These are phyloP conservation scores for Ogataea minuta DNA, from an alignment of 805 yeast species.

Conservation along the genomic window DNA sequence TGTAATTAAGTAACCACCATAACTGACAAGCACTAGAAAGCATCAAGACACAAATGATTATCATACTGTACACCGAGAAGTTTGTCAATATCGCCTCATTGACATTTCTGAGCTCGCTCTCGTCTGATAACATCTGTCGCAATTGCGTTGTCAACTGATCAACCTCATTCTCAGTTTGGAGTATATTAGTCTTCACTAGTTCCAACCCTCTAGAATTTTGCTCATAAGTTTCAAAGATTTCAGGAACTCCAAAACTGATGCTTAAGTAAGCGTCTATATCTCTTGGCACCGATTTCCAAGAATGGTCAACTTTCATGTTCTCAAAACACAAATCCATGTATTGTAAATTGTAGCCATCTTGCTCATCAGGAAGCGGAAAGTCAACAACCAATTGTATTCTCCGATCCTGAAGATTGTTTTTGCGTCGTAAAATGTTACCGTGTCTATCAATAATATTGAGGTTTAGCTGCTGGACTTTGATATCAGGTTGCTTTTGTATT, in stretches of 20 bases:
- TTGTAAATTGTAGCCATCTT: conserved; percentile 17
- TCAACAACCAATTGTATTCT: conserved; percentile 23
- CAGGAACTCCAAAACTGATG: conserved; percentile 29
- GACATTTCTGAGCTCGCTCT: conserved; percentile 26
- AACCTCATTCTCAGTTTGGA: conserved; percentile 22
- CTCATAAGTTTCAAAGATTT: conserved; percentile 24
- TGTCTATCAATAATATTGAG: conserved; percentile 29
- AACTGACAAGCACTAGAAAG: conserved; percentile 18
- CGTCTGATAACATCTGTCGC: conserved; percentile 16
- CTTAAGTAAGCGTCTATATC: conserved; percentile 19
- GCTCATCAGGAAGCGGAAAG: conserved; percentile 20
- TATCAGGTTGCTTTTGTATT: conserved; percentile 19
- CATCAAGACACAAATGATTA: conserved; percentile 16
- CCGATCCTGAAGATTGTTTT: conserved; percentile 19
- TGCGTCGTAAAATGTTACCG: conserved; percentile 30
- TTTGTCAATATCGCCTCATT: conserved; percentile 28
- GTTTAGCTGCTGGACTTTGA: conserved; percentile 25
- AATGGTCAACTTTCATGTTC: conserved; percentile 28
- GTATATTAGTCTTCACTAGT: conserved; percentile 11
- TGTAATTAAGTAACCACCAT: conserved; percentile 27
- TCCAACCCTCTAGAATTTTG: conserved; percentile 20
- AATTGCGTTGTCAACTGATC: conserved; percentile 18
- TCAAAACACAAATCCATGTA: conserved; percentile 34
- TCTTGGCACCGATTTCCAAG: conserved; percentile 27
- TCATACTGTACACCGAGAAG: conserved; percentile 17